Evolutionary conservation across 2,329 filamentous ascomycete species (phyloP).

Genomic region (Metarhizium humberi): DNA sequence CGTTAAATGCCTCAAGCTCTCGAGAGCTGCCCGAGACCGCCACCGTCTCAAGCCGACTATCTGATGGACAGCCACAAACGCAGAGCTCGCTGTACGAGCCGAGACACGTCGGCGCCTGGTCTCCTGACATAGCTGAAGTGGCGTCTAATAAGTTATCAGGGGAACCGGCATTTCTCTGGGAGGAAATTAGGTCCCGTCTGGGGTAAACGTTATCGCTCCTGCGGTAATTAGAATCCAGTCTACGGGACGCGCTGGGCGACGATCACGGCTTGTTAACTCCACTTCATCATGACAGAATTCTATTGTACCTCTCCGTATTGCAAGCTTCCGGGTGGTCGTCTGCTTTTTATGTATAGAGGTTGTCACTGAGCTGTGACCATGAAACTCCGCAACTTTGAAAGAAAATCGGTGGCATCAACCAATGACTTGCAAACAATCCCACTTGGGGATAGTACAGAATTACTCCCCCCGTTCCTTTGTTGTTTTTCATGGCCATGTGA

Average conservation of each 20-base stretch:
- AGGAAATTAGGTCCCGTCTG: too few species aligned
- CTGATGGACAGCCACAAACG: not conserved
- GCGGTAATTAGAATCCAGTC: too few species aligned
- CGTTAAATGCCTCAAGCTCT: not conserved
- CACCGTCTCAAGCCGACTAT: not conserved
- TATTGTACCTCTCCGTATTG: not conserved
- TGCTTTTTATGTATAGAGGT: not conserved
- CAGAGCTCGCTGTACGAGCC: not conserved
- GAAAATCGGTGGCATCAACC: not conserved
- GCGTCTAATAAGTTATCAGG: too few species aligned
- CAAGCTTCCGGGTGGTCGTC: not conserved
- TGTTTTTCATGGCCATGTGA: not conserved
- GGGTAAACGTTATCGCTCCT: too few species aligned
- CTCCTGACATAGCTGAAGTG: too few species aligned
- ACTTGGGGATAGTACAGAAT: too few species aligned
- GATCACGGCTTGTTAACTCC: too few species aligned
- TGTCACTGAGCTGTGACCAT: not conserved
- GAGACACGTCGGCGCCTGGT: not conserved
- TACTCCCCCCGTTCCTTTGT: not conserved
- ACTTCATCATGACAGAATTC: too few species aligned
- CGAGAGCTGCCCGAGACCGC: not conserved
- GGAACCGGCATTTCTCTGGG: too few species aligned
- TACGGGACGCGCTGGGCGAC: too few species aligned
- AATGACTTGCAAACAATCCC: too few species aligned
- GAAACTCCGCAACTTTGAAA: not conserved